phyloP scores from a whole-genome alignment of 208 protist genomes.

The Wallacemonas sp. region DNA sequence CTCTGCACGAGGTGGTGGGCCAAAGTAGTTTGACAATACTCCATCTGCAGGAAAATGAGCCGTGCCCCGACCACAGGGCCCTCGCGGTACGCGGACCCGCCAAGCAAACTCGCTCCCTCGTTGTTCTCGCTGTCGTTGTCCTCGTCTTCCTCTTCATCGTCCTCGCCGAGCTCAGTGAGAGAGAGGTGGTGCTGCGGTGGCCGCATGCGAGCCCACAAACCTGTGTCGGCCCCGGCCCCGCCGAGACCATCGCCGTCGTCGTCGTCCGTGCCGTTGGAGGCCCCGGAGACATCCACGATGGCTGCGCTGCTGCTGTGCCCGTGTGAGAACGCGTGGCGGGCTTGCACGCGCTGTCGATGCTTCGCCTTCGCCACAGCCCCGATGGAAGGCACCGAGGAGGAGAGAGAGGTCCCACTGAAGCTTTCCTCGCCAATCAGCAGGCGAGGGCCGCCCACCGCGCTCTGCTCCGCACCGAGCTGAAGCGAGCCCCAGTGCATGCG shows the following conservation, averaged over 20 bases:
- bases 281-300: background rate
- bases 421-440: conserved; percentile 17
- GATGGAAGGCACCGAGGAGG: background rate
- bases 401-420: conserved; percentile 2
- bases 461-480: conserved; percentile 5
- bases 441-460: background rate
- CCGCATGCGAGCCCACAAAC: conserved; percentile 2
- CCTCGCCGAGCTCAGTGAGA: conserved; percentile 23
- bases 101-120: conserved; percentile 1
- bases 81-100: background rate
- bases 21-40: conserved; percentile 82
- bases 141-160: conserved; percentile 13
- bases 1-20: conserved; percentile 55
- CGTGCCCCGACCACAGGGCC: conserved; percentile 36
- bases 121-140: conserved; percentile 1
- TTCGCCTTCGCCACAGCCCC: too few species aligned
- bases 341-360: background rate
- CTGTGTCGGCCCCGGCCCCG: background rate
- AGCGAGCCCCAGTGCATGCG: conserved; percentile 12
- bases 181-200: conserved; percentile 3
- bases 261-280: too few species aligned
- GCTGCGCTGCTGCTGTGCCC: conserved; percentile 7
- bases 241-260: too few species aligned
- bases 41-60: conserved; percentile 87
- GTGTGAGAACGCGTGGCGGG: background rate